Evolutionary conservation across 495 filamentous ascomycete species (phyloP), one percentile per base, ranked within the genome.

Genomic region (Amorphotheca resinae): DNA sequence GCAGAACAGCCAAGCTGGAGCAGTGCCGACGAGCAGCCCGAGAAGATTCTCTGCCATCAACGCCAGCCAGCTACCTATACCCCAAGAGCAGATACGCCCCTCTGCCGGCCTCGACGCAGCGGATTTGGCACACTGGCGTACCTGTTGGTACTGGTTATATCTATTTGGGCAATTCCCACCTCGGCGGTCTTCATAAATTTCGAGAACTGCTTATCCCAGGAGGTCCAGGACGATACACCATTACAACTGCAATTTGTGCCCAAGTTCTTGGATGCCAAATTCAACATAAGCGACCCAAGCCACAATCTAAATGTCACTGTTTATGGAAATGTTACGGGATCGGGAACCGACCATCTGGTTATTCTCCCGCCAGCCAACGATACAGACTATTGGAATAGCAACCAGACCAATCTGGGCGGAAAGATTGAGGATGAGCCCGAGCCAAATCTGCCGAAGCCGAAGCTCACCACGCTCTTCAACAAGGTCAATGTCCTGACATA

Each of bases 291-390:
- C 15, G 62, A 72, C 43, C 56, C 73, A 9, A 72, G 69, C 38
- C 75, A 87, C 54, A 76, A 76, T 28, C 65, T 98, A 22, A 75
- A 74, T 44, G 64, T 95, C 21, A 94, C 79, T 1, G 76, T 94
- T 16, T 95, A 85, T 64, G 88, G 88, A 17, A 95, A 95, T 60
- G 86, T 96, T 16, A 79, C 79, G 20, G 91, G 91, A 6, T 63
- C 63, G 17, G 17, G 21, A 58, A 52, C 15, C 45, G 55, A 33
- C 48, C 52, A 25, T 4, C 8, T n/a, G 14, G 21, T 26, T n/a
- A 34, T 58, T 41, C 67, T 76, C 44, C 84, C 83, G 32, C 42
- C 65, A 3, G 56, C 62, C 32, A 57, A 72, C 34, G 62, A 72
- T 49, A 55, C 66, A 3, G n/a, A n/a, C n/a, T 51, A 55, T 35